Base-by-base conservation (phyloP, 768 basidiomycete genomes). In the Crepidotus variabilis region DNA sequence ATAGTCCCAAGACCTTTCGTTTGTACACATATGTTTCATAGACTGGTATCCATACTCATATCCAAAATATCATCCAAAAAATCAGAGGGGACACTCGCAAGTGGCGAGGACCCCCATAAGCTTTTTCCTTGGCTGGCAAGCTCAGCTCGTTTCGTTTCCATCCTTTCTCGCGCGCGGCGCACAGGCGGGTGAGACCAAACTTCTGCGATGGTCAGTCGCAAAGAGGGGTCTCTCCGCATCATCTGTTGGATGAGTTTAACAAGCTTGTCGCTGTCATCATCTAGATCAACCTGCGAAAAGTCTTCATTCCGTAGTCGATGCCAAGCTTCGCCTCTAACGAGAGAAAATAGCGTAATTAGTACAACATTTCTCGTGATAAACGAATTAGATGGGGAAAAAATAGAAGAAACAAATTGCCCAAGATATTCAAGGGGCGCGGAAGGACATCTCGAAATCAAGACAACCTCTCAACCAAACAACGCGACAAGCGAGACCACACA, bases 271-370 rank as follows among this genome's bases (percentile, higher is more conserved):
- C 87, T 91, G 50, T 75, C 79, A 33, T 80, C 77, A 58, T 80
- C 78, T 62, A 88, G 68, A 65, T 91, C 85, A 55, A 94, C 84
- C 68, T 93, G 92, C 50, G 86, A 83, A 68, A 97, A 94, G 74
- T 99, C 92, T 68, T 96, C 90, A 56, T 84, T 83, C 55, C 97
- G 87, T 34, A 98, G 79, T 60, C 89, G 85, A 65, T 97, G 95
- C 97, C 97, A 99, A 1, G 89, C 83, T 51, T 90, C 86, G 22
- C 96, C 96, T 79, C 94, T 94, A 66, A 45, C 24, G 18, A 52
- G 39, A 36, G 65, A 58, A 61, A 57, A 63, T 28, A 8, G 28
- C 28, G 28, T 28, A 28, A 28, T 28, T 8, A 28, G 28, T 28
- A 28, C 28, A 28, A 28, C 4, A 8, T 28, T 28, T 8, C 28